These are phyloP conservation scores for Populus ilicifolia DNA, from an alignment of 345 rosid genomes.

Conservation along the genomic window DNA sequence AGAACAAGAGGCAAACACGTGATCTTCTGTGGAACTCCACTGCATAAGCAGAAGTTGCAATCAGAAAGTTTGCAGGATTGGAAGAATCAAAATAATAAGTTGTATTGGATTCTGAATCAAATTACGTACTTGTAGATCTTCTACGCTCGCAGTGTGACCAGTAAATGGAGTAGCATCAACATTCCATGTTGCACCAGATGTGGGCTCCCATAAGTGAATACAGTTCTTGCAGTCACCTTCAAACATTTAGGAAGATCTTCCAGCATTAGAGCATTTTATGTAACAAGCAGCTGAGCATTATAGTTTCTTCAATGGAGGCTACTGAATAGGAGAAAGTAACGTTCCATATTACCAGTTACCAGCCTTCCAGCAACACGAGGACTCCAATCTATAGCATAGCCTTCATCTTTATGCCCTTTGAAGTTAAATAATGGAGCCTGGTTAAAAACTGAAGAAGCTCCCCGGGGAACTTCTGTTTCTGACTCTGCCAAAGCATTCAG, in stretches of 20 bases:
- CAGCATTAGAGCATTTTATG: not conserved
- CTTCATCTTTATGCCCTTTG: slow-evolving; percentile 90
- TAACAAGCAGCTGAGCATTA: not conserved
- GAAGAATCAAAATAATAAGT: not conserved
- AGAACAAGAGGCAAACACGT: slow-evolving; percentile 81
- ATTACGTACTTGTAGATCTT: slow-evolving; percentile 71
- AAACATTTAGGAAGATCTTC: slow-evolving; percentile 2
- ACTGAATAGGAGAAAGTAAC: not conserved
- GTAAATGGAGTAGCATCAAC: slow-evolving; percentile 63
- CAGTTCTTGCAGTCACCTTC: slow-evolving; percentile 84
- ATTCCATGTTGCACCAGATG: slow-evolving; percentile 70
- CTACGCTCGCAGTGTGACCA: slow-evolving; percentile 87
- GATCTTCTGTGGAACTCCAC: slow-evolving; percentile 94
- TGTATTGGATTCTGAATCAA: not conserved
- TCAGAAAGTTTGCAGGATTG: slow-evolving; percentile 5
- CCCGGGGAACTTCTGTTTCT: slow-evolving; percentile 54
- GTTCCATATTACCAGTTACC: slow-evolving; percentile 53
- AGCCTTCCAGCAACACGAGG: slow-evolving; percentile 79
- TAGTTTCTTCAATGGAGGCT: not conserved
- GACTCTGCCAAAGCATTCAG: slow-evolving; percentile 70
- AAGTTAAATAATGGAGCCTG: slow-evolving; percentile 75
- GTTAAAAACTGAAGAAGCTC: slow-evolving; percentile 57
- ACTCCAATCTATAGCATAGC: slow-evolving; percentile 92
- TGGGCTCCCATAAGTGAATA: slow-evolving; percentile 89
- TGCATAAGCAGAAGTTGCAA: slow-evolving; percentile 33